These are phyloP conservation scores for Trichoderma brevicompactum DNA, from an alignment of 2,329 filamentous ascomycete species.

Conservation along the genomic window DNA sequence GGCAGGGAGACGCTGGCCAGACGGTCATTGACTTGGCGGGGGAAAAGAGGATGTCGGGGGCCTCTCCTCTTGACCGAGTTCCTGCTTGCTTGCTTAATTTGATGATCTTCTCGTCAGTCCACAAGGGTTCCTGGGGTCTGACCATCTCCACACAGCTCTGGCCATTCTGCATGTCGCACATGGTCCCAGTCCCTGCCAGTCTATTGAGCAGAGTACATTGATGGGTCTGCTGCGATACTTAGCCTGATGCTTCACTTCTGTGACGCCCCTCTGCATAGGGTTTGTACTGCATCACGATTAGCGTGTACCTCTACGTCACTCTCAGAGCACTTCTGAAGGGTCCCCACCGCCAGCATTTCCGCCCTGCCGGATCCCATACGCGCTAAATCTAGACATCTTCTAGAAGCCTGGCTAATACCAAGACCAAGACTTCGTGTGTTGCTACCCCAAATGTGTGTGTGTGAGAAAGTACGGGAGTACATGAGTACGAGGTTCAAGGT, in stretches of 20 bases:
- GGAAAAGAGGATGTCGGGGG: not conserved
- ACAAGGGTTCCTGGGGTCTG: constrained; percentile 2
- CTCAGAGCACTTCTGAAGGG: constrained; percentile 14
- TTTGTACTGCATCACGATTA: constrained; percentile 7
- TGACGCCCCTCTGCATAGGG: constrained; percentile 18
- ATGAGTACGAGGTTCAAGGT: constrained; percentile 8
- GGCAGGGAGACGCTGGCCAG: not conserved
- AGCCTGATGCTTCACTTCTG: not conserved
- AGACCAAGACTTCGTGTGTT: not conserved
- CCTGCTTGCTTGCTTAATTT: not conserved
- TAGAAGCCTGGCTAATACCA: constrained; percentile 21
- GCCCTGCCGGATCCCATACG: constrained; percentile 24
- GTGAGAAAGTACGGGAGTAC: not conserved
- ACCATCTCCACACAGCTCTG: constrained; percentile 20
- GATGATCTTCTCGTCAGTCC: not conserved
- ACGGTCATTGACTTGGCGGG: not conserved
- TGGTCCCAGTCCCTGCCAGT: not conserved
- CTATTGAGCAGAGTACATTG: constrained; percentile 1
- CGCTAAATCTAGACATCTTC: constrained; percentile 27
- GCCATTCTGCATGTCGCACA: constrained; percentile 16
- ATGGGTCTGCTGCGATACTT: not conserved
- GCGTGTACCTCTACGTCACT: constrained; percentile 18
- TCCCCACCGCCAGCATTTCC: constrained; percentile 6
- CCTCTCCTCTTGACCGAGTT: not conserved
- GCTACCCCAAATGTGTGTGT: not conserved